Evolutionary conservation across 1,284 basidiomycete species (phyloP), one percentile per base, ranked within the genome.

Genomic region (Fomitiporia mediterranea): DNA sequence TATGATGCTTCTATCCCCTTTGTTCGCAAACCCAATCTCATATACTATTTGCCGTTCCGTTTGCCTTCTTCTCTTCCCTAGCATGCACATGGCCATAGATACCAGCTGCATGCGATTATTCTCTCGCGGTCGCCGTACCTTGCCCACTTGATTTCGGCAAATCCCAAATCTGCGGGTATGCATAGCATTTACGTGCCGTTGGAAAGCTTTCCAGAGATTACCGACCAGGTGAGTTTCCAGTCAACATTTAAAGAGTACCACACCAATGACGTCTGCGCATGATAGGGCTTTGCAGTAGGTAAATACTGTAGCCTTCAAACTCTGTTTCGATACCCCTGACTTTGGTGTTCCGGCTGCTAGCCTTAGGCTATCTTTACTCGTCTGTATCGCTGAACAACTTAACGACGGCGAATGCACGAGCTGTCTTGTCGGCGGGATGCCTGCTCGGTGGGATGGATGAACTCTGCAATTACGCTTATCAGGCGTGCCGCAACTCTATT

Each of bases 371-470:
- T 70, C 79, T 91, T 39, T 91, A 91, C 68, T 89, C 89, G 32
- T 77, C 85, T 52, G 74, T 81, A 61, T 85, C 87, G 47, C 70
- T 89, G 62, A 79, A 74, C 65, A 71, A 83, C 56, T 79, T 94
- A 62, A 80, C 79, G 63, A 78, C 86, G 47, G 77, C 82, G 63
- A 94, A 94, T 71, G 86, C 90, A 56, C 83, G 90, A 63, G 83
- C 83, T 15, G 86, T 91, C 39, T 81, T 94, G 51, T 88, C 91
- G 35, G 86, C 89, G 42, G 86, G 85, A 4, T 89, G 85, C 69
- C 75, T 92, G 37, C 80, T 94, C 44, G 89, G 89, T 53, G 89
- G 87, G 42, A 89, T 94, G 86, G 82, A 90, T 43, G 89, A 93
- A 44, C 75, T 94, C 28, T 86, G 83, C 68, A 77, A 78, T 62